Conservation (phyloP, 306 rosid species). For the Sesbania bispinosa region DNA sequence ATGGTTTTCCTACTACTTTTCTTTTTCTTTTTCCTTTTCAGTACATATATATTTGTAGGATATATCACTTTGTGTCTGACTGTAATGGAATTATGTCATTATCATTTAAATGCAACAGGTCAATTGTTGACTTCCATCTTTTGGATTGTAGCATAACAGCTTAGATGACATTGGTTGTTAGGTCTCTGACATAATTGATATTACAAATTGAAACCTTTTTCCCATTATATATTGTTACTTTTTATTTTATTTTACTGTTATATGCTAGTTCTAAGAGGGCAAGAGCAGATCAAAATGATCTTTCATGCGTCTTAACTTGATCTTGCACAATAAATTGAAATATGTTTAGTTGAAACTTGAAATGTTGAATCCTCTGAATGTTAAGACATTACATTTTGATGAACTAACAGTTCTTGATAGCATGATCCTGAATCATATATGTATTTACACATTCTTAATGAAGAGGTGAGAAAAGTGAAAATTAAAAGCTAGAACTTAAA, state of each 20-base stretch:
- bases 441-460: neutral
- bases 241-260: neutral
- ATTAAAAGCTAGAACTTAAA: neutral
- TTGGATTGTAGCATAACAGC: neutral
- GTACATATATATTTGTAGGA: constrained; percentile 19
- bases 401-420: neutral
- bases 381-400: neutral
- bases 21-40: neutral
- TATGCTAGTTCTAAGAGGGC: neutral
- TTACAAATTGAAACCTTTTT: neutral
- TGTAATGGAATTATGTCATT: neutral
- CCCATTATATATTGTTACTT: neutral
- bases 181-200: neutral
- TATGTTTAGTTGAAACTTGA: neutral
- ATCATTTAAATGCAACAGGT: neutral
- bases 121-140: neutral
- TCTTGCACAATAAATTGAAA: neutral
- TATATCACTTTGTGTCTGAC: neutral
- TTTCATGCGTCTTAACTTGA: neutral
- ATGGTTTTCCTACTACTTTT: neutral
- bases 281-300: neutral
- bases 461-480: neutral
- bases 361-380: neutral
- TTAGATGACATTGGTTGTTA: neutral
- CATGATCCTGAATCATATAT: neutral